Evolutionary conservation across 345 rosid genomes (phyloP), one percentile per base, ranked within the genome.

Genomic region (Orychophragmus violaceus): DNA sequence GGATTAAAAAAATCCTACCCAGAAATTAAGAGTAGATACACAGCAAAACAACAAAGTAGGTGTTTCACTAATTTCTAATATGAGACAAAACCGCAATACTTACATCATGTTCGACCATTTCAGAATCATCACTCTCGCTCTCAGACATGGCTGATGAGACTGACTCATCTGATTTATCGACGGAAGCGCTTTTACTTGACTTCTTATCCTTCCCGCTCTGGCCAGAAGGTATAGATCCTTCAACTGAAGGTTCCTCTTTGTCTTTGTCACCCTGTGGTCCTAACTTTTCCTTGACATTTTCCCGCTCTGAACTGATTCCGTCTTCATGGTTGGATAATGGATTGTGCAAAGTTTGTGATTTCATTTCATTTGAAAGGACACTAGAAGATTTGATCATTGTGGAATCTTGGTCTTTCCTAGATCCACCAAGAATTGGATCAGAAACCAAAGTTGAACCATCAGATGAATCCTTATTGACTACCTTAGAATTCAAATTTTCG

Each of bases 81-180:
- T 25, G 51, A 72, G 61, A 28, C 19, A 53, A 62, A 74, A 44
- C 59, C 21, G 58, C 69, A 59, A 59, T 41, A 82, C 97, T 87
- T 65, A 94, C 99, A 82, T 94, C 99, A 68, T 85, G 93, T 76
- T 88, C 95, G 74, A 83, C 74, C 63, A 82, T 76, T 78, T 88
- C 95, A 19, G 91, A 87, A 68, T 80, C 98, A 22, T 82, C 89
- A 50, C 87, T 77, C 57, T 89, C 95, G 69, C 90, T 82, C 37
- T 74, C 80, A 56, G 85, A 79, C 67, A 63, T 62, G 69, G 82
- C 81, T 64, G 77, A 74, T 37, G 51, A 41, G 48, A 61, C 70
- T 64, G 79, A 74, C 44, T 76, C 86, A 58, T 59, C 83, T 52
- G 74, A 39, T 42, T 71, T 76, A 63, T 80, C 42, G 24, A 73